Percentiles rank a stretch among this genome's conserved stretches.
Conservation (phyloP, 768 basidiomycete species). For the Pleurotus cornucopiae region DNA sequence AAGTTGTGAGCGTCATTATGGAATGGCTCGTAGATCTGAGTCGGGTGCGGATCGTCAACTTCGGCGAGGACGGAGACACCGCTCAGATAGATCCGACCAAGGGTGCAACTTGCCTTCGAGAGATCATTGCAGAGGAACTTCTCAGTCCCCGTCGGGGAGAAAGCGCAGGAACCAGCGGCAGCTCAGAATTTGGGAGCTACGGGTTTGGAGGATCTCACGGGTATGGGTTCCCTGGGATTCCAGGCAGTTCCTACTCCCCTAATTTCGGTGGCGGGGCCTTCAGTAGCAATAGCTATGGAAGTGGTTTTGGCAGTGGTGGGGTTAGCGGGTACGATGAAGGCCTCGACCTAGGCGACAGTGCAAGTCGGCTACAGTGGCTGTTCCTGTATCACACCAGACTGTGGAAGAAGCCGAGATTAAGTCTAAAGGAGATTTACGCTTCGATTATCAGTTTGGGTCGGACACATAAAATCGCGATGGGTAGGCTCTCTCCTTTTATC, state of each 20-base stretch:
- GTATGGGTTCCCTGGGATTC: conserved; percentile 16
- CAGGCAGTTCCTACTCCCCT: conserved; percentile 37
- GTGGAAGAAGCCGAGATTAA: conserved; percentile 81
- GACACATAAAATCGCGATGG: conserved; percentile 72
- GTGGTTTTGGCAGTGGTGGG: not conserved
- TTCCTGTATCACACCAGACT: conserved; percentile 79
- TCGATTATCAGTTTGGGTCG: conserved; percentile 68
- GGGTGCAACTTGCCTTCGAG: conserved; percentile 60
- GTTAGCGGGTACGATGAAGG: conserved; percentile 4
- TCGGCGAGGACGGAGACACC: not conserved
- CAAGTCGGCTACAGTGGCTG: conserved; percentile 59
- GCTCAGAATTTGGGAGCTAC: conserved; percentile 41
- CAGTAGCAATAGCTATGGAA: not conserved
- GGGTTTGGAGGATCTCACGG: conserved; percentile 1
- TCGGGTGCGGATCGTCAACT: conserved; percentile 58
- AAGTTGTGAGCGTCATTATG: conserved; percentile 77
- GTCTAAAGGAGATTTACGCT: conserved; percentile 79
- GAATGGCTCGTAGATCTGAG: conserved; percentile 83
- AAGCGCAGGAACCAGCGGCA: conserved; percentile 36
- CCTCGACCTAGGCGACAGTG: not conserved
- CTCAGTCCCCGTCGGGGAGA: conserved; percentile 58
- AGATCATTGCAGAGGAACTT: conserved; percentile 68
- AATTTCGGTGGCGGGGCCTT: not conserved
- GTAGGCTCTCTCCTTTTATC: conserved; percentile 37
- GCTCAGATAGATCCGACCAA: not conserved